A percentile compares a stretch with the other conserved stretches of the same genome.
Evolutionary conservation across 1,284 basidiomycete species (phyloP).

Genomic region (Trichosporon sp.): DNA sequence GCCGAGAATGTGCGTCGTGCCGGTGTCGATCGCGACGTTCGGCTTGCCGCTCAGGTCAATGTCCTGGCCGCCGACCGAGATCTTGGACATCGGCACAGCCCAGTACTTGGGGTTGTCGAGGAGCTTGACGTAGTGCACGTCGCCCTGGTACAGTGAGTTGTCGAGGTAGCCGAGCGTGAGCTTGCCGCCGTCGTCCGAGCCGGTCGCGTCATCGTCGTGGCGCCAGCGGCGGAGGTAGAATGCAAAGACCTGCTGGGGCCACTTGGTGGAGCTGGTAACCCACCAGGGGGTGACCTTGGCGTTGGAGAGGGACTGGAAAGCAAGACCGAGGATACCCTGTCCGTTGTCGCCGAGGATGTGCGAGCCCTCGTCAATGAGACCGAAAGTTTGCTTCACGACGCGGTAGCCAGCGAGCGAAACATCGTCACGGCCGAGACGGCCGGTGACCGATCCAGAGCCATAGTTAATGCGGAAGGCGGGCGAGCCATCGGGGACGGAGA

Average conservation of each 20-base stretch:
- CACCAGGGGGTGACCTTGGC: conserved; percentile 60
- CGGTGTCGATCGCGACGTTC: conserved; percentile 65
- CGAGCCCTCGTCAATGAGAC: conserved; percentile 52
- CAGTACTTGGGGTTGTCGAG: conserved; percentile 50
- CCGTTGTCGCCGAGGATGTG: conserved; percentile 51
- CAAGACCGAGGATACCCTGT: conserved; percentile 61
- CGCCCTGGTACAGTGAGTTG: conserved; percentile 70
- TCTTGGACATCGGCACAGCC: conserved; percentile 52
- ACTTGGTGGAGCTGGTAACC: conserved; percentile 61
- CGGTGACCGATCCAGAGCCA: conserved; percentile 69
- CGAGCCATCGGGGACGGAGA: conserved; percentile 31
- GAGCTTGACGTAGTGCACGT: conserved; percentile 74
- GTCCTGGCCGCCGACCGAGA: conserved; percentile 56
- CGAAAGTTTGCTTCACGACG: conserved; percentile 70
- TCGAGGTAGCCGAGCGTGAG: conserved; percentile 68
- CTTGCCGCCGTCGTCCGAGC: conserved; percentile 69
- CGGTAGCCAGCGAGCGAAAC: conserved; percentile 80
- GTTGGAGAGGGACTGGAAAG: conserved; percentile 57
- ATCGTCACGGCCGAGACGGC: conserved; percentile 69
- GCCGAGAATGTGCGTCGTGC: conserved; percentile 88
- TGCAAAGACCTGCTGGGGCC: conserved; percentile 72
- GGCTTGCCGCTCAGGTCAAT: conserved; percentile 47
- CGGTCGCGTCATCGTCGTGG: conserved; percentile 61
- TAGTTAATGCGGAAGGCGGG: conserved; percentile 50
- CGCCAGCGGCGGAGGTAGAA: conserved; percentile 78